These are phyloP conservation scores for Spergularia marina DNA, from an alignment of 148 eudicot species.

Conservation along the genomic window DNA sequence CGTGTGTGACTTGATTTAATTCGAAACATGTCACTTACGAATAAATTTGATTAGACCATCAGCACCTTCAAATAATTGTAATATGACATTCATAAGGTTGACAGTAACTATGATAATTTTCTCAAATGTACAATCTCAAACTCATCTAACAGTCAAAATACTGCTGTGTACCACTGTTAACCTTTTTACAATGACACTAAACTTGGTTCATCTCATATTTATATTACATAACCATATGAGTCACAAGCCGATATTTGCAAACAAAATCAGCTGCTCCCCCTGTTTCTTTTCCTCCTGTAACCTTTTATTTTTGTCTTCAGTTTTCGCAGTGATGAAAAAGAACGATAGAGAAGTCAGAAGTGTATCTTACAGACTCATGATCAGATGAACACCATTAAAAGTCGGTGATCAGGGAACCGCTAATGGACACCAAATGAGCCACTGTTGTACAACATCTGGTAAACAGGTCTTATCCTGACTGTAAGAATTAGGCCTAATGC, in stretches of 20 bases:
- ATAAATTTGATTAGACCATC: no score
- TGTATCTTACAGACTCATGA: neutral
- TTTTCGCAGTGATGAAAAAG: neutral
- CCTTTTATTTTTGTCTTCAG: neutral
- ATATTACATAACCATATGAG: neutral
- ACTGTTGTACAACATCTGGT: conserved; percentile 80
- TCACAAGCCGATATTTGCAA: neutral
- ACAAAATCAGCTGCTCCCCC: neutral
- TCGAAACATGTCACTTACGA: no score
- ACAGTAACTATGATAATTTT: no score
- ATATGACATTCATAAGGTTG: no score
- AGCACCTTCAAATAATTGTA: no score
- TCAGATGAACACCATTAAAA: neutral
- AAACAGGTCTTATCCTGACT: conserved; percentile 74
- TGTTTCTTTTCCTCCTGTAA: neutral
- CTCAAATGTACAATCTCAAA: no score
- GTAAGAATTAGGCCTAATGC: conserved; percentile 63
- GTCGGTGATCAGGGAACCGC: neutral
- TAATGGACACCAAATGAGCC: conserved; percentile 55
- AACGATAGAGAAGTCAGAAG: neutral
- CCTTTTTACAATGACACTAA: no score
- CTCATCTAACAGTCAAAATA: no score
- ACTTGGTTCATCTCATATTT: no score
- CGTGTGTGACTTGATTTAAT: no score
- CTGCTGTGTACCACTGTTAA: no score